Evolutionary conservation across 495 filamentous ascomycete species (phyloP).

Genomic region (Hyaloscypha variabilis): DNA sequence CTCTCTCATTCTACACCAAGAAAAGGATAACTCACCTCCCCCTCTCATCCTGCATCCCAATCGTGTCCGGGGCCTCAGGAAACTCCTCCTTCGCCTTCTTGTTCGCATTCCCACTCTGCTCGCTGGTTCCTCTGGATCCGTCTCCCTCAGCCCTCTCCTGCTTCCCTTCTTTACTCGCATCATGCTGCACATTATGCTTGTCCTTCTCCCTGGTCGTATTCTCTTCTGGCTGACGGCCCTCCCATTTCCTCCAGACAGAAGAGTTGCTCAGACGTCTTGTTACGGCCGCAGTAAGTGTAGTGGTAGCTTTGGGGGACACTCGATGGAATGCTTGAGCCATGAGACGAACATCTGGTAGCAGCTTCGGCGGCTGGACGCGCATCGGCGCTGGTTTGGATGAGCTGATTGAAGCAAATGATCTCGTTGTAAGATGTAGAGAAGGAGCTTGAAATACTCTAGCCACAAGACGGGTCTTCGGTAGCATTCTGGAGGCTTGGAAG

Average conservation of each 20-base stretch:
- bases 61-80: slow-evolving; percentile 63
- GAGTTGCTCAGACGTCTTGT: background rate
- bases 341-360: slow-evolving; percentile 18
- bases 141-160: slow-evolving; percentile 17
- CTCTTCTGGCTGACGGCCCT: slow-evolving; percentile 20
- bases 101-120: slow-evolving; percentile 25
- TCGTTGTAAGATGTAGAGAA: no score
- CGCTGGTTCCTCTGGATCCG: slow-evolving; percentile 10
- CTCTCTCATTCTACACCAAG: background rate
- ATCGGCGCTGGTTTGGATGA: background rate
- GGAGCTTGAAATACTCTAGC: background rate
- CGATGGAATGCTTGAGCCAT: slow-evolving; percentile 17
- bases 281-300: background rate
- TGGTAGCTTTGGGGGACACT: background rate
- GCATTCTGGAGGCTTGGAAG: background rate
- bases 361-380: background rate
- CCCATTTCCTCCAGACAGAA: slow-evolving; percentile 12
- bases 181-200: slow-evolving; percentile 24
- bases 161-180: slow-evolving; percentile 36
- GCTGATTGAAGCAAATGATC: background rate
- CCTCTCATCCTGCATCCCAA: slow-evolving; percentile 76
- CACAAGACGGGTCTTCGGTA: background rate
- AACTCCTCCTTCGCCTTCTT: slow-evolving; percentile 50
- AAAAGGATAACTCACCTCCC: slow-evolving; percentile 44
- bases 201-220: slow-evolving; percentile 17